These are phyloP conservation scores for Aspergillus sp. DNA, from an alignment of 2,329 filamentous ascomycete genomes.

Conservation along the genomic window DNA sequence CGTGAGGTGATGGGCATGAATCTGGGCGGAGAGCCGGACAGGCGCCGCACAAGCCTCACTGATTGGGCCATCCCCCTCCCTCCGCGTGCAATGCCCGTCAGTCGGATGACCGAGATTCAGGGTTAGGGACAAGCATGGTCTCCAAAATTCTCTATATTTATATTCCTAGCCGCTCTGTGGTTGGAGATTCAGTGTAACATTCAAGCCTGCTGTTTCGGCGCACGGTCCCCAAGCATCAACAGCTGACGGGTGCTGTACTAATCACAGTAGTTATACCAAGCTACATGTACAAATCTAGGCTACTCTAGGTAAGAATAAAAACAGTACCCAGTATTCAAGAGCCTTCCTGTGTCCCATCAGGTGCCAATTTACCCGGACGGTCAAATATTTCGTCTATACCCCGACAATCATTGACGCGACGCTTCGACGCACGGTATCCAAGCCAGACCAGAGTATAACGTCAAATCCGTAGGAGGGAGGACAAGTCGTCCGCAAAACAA, in stretches of 20 bases:
- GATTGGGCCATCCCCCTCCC: conserved; percentile 21
- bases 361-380: not conserved
- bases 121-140: not conserved
- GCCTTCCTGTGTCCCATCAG: not conserved
- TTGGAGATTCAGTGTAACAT: not conserved
- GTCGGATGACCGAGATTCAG: conserved; percentile 6
- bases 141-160: not conserved
- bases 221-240: not conserved
- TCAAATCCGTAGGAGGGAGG: not conserved
- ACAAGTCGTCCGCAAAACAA: not conserved
- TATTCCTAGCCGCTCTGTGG: not conserved
- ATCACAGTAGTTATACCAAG: not conserved
- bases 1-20: not conserved
- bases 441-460: not conserved
- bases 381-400: not conserved
- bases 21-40: not conserved
- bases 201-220: not conserved
- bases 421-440: not conserved
- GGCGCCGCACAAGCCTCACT: conserved; percentile 8
- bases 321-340: not conserved
- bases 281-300: conserved; percentile 1
- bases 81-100: not conserved
- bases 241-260: not conserved
- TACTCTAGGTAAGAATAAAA: not conserved
- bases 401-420: not conserved